Evolutionary conservation across 768 basidiomycete genomes (phyloP), one percentile per base, ranked within the genome.

Genomic region (Russula abietina): DNA sequence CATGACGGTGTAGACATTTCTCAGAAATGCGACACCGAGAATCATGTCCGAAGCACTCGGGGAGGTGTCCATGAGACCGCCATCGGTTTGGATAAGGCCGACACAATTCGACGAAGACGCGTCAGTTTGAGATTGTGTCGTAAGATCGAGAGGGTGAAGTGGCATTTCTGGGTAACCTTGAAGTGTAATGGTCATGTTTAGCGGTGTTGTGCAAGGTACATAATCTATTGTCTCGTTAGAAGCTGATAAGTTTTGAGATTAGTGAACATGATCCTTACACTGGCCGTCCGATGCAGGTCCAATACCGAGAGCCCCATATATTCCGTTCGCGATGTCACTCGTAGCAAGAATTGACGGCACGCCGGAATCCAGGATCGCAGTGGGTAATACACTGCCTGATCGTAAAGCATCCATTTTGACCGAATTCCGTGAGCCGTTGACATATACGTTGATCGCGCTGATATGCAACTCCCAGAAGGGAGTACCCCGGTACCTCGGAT

Each of bases 1-100:
- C n/a, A n/a, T n/a, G 65, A 93, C 88, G 14, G 83, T 86, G 70
- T 93, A 92, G 4, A 83, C 79, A 68, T 85, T 91, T 12, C 88
- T 80, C 68, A 92, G 74, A 70, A 92, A 92, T 0, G 89, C 84
- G 0, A 89, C 86, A 45, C 89, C 90, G 43, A 92, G 83, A 61
- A 92, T 77, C 75, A 92, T 85, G 71, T 91, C 89, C 2, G 59
- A 32, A 19, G 83, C 74, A 16, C 75, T 72, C 17, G 67, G 60
- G 0, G 77, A 66, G 2, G 68, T 70, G 12, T 72, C 67, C 50
- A 88, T 78, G 16, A 73, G 67, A 11, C 72, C 63, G 46, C 81
- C 79, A 17, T 78, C 80, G 28, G 82, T 70, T 69, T 91, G 89
- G 66, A 91, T 87, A 51, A 88, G 73, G 19, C 89, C 89, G 1